Conservation (phyloP, 164 flowering plant genomes). For the Nymphaea colorata region DNA sequence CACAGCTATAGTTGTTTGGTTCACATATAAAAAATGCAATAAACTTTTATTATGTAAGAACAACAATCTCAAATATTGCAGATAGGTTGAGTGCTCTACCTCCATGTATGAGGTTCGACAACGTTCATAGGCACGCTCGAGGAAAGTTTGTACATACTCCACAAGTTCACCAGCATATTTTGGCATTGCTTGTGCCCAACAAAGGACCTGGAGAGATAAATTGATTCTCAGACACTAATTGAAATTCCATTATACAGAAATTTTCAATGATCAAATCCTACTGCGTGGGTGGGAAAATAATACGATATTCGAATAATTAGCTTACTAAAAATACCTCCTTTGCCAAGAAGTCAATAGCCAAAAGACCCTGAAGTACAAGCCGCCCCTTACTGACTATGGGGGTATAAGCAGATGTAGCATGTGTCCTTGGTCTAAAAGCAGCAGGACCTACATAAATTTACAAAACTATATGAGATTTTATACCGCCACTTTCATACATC, state of each 20-base stretch:
- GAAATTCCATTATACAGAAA: neutral
- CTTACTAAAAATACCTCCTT: slow-evolving; percentile 67
- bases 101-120: slow-evolving; percentile 97
- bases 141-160: slow-evolving; percentile 90
- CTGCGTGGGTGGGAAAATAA: too few relatives aligned
- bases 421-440: slow-evolving; percentile 93
- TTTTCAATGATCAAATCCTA: too few relatives aligned
- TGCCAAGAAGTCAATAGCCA: slow-evolving; percentile 87
- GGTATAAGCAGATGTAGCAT: slow-evolving; percentile 51
- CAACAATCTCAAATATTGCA: too few relatives aligned
- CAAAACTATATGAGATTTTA: neutral
- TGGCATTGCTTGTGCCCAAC: slow-evolving; percentile 99
- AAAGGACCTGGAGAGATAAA: slow-evolving; percentile 50
- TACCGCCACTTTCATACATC: too few relatives aligned
- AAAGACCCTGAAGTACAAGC: slow-evolving; percentile 88
- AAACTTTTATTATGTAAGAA: too few relatives aligned
- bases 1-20: too few relatives aligned
- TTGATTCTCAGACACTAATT: neutral
- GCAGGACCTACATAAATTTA: slow-evolving; percentile 67
- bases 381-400: slow-evolving; percentile 77
- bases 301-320: too few relatives aligned
- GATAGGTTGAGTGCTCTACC: slow-evolving; percentile 29
- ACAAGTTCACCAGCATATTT: slow-evolving; percentile 86
- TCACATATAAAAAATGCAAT: too few relatives aligned
- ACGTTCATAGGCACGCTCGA: slow-evolving; percentile 93